Percentiles rank a stretch among this genome's conserved stretches.
Conservation (phyloP, 768 basidiomycete genomes). For the Hirschioporus abietinus region DNA sequence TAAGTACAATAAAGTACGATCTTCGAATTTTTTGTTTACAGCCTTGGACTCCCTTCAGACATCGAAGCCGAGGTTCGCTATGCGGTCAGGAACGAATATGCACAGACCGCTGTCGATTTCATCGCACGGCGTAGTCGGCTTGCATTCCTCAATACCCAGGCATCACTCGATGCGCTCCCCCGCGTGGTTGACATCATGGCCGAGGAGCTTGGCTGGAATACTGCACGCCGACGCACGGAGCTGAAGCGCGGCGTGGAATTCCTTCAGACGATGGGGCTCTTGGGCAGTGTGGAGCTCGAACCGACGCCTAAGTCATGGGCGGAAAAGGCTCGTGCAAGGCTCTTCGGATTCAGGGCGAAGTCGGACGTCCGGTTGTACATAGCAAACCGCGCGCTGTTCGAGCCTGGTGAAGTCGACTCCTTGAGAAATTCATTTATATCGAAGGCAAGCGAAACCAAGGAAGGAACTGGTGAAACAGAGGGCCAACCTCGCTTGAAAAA, state of each 20-base stretch:
- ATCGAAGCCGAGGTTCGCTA: conserved; percentile 93
- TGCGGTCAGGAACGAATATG: conserved; percentile 86
- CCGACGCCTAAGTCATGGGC: conserved; percentile 20
- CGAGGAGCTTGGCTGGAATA: conserved; percentile 75
- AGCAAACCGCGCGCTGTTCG: conserved; percentile 45
- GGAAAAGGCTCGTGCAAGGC: conserved; percentile 15
- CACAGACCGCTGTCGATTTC: conserved; percentile 87
- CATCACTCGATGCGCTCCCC: conserved; percentile 79
- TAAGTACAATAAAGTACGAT: conserved; percentile 26
- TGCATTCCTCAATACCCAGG: conserved; percentile 87
- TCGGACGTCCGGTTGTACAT: conserved; percentile 24
- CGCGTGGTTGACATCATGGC: conserved; percentile 89
- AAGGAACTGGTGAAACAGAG: conserved; percentile 25
- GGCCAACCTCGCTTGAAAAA: conserved; percentile 32
- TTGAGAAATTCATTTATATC: conserved; percentile 35
- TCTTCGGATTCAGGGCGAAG: conserved; percentile 3
- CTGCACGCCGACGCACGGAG: conserved; percentile 52
- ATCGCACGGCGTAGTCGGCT: conserved; percentile 91
- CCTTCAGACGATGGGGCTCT: conserved; percentile 82
- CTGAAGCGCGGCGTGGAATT: conserved; percentile 55
- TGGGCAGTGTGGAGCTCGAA: conserved; percentile 20
- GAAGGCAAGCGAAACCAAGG: conserved; percentile 36
- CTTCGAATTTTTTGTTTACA: background rate
- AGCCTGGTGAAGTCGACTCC: conserved; percentile 42
- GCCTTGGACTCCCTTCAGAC: conserved; percentile 33